Evolutionary conservation across 345 rosid species (phyloP), one percentile per base, ranked within the genome.

Genomic region (Salix exigua): DNA sequence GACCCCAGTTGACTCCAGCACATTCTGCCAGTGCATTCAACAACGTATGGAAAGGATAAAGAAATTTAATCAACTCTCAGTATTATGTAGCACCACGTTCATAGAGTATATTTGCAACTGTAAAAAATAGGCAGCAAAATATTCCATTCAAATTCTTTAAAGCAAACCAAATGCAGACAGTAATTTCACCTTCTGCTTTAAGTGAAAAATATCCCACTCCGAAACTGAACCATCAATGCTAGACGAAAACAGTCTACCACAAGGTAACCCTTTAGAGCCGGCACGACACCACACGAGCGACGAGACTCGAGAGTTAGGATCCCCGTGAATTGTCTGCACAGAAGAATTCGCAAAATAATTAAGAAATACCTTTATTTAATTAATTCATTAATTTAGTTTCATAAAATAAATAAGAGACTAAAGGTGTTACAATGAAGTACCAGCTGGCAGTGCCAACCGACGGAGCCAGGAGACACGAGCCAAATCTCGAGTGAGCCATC

Each of bases 391-490:
- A 31, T 23, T 10, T 6, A 44, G 13, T 68, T 37, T 37, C 30
- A 8, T 7, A 16, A 31, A 19, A 71, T 9, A 50, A 7, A 7
- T 18, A 71, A 18, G 42, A 50, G 17, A 7, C 6, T 10, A 5
- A 18, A 51, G 11, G 26, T 31, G 31, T 17, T 26, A 28, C 4
- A 58, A 46, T 5, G 1, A 28, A 73, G 73, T 84, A 95, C 98
- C 90, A 93, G 90, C 81, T 93, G 99, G 81, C 95, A 88, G 95
- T 95, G 97, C 99, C 99, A 95, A 69, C 97, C 96, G 62, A 91
- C 90, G 62, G 97, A 86, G 74, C 97, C 97, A 37, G 97, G 96
- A 53, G 97, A 91, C 21, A 95, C 97, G 13, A 93, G 97, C 99
- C 99, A 93, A 86, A 95, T 88, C 91, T 95, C 99, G 17, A 95